Conservation (phyloP, 805 yeast species). For the Saccharomycopsis babjevae region DNA sequence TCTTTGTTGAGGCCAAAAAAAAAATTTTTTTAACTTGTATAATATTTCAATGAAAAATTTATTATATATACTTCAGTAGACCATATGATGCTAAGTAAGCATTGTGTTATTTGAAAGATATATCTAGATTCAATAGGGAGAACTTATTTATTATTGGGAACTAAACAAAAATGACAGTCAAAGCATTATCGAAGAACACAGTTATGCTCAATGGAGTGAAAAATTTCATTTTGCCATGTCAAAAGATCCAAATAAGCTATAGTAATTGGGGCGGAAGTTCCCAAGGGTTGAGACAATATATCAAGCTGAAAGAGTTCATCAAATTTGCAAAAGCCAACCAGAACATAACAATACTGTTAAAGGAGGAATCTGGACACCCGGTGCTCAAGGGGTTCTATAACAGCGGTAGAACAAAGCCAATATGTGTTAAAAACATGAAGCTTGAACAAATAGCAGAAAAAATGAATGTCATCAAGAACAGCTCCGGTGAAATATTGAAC, state of each 20-base stretch:
- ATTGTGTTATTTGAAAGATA: too few species aligned
- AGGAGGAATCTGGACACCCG: constrained; percentile 77
- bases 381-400: constrained; percentile 48
- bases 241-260: constrained; percentile 62
- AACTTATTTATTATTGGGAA: not conserved
- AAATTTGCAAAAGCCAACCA: constrained; percentile 51
- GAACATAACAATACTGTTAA: constrained; percentile 60
- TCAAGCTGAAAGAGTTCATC: constrained; percentile 41
- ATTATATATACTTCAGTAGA: too few species aligned
- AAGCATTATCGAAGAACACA: constrained; percentile 17
- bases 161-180: constrained; percentile 13
- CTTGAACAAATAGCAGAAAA: constrained; percentile 53
- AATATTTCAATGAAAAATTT: too few species aligned
- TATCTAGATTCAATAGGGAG: too few species aligned
- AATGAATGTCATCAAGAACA: constrained; percentile 49
- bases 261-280: constrained; percentile 98
- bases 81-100: too few species aligned
- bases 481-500: constrained; percentile 53
- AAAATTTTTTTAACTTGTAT: too few species aligned
- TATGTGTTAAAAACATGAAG: constrained; percentile 70
- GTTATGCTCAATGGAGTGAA: constrained; percentile 15
- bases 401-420: constrained; percentile 39
- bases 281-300: constrained; percentile 63
- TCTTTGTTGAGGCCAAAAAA: too few species aligned
- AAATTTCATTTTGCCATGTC: constrained; percentile 34